phyloP scores from a whole-genome alignment of 2,329 filamentous ascomycete species.

The Colletotrichum simmondsii region DNA sequence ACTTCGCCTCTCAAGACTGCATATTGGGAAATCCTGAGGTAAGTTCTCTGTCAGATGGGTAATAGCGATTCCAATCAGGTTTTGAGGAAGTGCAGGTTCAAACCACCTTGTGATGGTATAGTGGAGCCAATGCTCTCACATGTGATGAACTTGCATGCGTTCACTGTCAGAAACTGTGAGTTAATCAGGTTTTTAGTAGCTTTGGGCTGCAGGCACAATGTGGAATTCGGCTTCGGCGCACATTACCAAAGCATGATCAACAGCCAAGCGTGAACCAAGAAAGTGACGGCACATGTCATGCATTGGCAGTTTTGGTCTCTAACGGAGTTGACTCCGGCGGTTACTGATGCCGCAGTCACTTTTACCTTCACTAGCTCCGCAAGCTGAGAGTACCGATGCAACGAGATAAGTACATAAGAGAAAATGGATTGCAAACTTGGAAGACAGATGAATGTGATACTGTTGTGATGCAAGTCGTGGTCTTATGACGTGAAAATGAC shows the following conservation, averaged over 20 bases:
- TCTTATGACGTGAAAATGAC: slow-evolving; percentile 6
- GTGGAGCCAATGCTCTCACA: neutral
- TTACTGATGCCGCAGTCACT: no score
- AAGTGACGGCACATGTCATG: no score
- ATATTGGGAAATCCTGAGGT: neutral
- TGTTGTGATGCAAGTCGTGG: neutral
- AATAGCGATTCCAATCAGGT: neutral
- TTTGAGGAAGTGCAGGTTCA: neutral
- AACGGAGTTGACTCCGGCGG: neutral
- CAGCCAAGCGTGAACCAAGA: neutral
- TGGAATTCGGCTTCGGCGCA: neutral
- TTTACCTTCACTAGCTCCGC: no score
- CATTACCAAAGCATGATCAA: no score
- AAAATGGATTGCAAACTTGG: no score
- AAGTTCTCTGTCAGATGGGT: neutral
- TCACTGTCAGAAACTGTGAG: neutral
- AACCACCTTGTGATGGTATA: neutral
- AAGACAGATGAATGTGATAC: neutral
- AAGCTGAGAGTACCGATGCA: no score
- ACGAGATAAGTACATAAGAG: no score
- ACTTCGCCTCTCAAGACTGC: neutral
- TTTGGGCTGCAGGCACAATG: neutral
- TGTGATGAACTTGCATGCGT: neutral
- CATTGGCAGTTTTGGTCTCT: no score
- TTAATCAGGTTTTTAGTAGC: neutral